phyloP scores from a whole-genome alignment of 352 stramenopile genomes.

The Globisporangium cederbergense region DNA sequence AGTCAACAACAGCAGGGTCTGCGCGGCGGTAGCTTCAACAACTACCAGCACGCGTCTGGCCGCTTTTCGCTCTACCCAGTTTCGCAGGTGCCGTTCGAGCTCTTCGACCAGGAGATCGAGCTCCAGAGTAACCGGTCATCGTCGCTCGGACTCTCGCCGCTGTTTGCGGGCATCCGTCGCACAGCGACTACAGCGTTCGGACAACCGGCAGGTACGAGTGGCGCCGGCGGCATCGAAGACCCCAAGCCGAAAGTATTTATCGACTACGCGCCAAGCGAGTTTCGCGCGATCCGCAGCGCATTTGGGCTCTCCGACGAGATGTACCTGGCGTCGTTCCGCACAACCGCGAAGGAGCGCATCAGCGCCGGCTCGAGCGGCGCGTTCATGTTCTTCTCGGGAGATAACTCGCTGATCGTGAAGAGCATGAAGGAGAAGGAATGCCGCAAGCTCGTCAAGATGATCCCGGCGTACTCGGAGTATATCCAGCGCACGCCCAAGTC shows the following conservation, averaged over 20 bases:
- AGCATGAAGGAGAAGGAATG: slow-evolving; percentile 78
- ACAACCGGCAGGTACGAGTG: slow-evolving; percentile 16
- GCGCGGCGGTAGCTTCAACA: slow-evolving; percentile 6
- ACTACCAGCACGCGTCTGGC: slow-evolving; percentile 12
- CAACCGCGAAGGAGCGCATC: slow-evolving; percentile 75
- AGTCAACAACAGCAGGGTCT: slow-evolving; percentile 8
- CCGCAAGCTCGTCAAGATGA: slow-evolving; percentile 65
- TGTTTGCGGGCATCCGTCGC: slow-evolving; percentile 48
- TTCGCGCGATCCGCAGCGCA: slow-evolving; percentile 51
- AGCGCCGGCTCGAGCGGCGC: slow-evolving; percentile 70
- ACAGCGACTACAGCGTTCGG: slow-evolving; percentile 35
- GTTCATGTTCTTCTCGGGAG: slow-evolving; percentile 83
- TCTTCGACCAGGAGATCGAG: slow-evolving; percentile 77
- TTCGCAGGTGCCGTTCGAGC: slow-evolving; percentile 69
- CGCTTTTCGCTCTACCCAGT: slow-evolving; percentile 66
- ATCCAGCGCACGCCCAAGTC: slow-evolving; percentile 54
- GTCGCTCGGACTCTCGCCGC: slow-evolving; percentile 26
- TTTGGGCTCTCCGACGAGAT: slow-evolving; percentile 66
- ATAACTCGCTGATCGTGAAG: slow-evolving; percentile 78
- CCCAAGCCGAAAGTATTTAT: slow-evolving; percentile 73
- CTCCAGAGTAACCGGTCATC: slow-evolving; percentile 46
- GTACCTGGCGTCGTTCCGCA: slow-evolving; percentile 70
- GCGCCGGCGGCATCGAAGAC: slow-evolving; percentile 25
- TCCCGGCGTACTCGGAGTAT: slow-evolving; percentile 64
- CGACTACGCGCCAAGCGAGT: slow-evolving; percentile 68